Evolutionary conservation across 148 eudicot genomes (phyloP), one percentile per base, ranked within the genome.

Genomic region (Cornus florida): DNA sequence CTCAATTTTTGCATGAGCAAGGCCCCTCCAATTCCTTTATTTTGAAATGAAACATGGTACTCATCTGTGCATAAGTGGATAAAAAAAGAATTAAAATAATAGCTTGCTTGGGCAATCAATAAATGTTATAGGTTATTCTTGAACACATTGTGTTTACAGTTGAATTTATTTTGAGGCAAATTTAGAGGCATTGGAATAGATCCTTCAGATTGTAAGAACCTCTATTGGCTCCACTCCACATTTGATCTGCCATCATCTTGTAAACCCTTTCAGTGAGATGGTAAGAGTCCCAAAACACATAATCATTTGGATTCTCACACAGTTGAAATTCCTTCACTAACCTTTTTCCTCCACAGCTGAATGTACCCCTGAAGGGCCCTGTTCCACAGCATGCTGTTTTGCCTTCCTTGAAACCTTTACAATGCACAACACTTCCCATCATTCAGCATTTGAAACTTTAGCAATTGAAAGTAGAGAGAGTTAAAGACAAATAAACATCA

Each of bases 211-310:
- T 80, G 80, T 72, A 73, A 77, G 79, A 75, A 64, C 50, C 32
- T 6, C 9, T 20, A 57, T 53, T 72, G 74, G 22, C 2, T 32
- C 78, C 79, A n/a, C 3, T 57, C 90, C 90, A 85, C 81, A 87
- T 82, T 80, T 87, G 78, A 70, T 38, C 35, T 14, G 90, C 87
- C 86, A 87, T 85, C 72, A 80, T 80, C 10, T 78, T 70, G 79
- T 87, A 69, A 20, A 71, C 74, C 43, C 62, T 48, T 71, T 87
- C 85, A 35, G 90, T 87, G 41, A 87, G 78, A 41, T 87, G 90
- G 35, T 74, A 80, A 20, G 87, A 75, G 73, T 87, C 90, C 90
- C 87, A 87, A 75, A 85, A 87, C 20, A 87, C 84, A 72, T 78
- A 78, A 0, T 82, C 80, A 6, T 43, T 74, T 57, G 89, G 89